These are phyloP conservation scores for Eruca vesicaria DNA, from an alignment of 441 rosid species.

Conservation along the genomic window DNA sequence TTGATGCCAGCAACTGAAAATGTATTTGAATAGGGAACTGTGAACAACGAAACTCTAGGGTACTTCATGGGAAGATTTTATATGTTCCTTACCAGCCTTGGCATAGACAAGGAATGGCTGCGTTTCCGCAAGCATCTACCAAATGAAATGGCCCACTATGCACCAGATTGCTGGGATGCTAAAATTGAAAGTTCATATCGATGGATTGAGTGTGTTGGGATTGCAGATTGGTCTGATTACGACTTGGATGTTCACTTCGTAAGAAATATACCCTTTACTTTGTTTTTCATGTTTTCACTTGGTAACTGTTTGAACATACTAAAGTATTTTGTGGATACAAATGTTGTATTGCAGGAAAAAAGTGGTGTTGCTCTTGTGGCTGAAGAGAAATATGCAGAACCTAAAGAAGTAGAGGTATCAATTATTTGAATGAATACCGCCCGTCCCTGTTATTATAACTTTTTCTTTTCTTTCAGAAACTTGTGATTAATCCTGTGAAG, in stretches of 20 bases:
- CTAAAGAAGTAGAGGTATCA: constrained; percentile 50
- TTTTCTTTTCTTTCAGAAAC: constrained; percentile 43
- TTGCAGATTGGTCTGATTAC: constrained; percentile 60
- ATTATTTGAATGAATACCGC: no score
- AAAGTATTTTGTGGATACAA: background rate
- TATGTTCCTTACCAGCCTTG: constrained; percentile 48
- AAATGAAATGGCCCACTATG: constrained; percentile 68
- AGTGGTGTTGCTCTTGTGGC: constrained; percentile 54
- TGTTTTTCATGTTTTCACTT: background rate
- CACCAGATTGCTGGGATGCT: constrained; percentile 71
- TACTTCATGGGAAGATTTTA: constrained; percentile 61
- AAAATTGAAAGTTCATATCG: constrained; percentile 60
- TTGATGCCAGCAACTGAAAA: constrained; percentile 2
- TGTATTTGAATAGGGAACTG: constrained; percentile 38
- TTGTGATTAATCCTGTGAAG: constrained; percentile 47
- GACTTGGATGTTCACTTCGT: constrained; percentile 54
- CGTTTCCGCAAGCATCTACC: constrained; percentile 60
- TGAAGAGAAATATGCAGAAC: constrained; percentile 50
- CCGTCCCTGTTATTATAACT: no score
- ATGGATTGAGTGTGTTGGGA: constrained; percentile 65
- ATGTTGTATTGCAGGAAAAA: constrained; percentile 40
- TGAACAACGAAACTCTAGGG: constrained; percentile 56
- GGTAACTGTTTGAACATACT: background rate
- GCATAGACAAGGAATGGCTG: constrained; percentile 47
- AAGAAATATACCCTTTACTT: constrained; percentile 10